phyloP scores from a whole-genome alignment of 305 asterid species.

The Ilex paraguariensis region DNA sequence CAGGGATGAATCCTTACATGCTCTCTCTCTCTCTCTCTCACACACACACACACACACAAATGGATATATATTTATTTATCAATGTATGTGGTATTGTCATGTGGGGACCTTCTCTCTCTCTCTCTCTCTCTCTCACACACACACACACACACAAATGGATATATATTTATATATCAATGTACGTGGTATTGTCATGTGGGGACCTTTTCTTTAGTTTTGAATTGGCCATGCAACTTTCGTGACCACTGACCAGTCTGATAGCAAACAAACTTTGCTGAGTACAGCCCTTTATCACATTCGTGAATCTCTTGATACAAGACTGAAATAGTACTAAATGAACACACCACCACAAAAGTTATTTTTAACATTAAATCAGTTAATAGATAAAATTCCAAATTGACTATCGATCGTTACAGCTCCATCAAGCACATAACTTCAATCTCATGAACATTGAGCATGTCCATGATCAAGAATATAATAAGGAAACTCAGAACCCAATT shows the following conservation, averaged over 20 bases:
- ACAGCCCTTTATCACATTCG: not conserved
- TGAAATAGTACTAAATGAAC: not conserved
- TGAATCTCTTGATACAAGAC: constrained; percentile 5
- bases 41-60: no score
- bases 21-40: no score
- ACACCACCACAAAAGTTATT: no score
- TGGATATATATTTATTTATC: no score
- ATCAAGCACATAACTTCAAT: no score
- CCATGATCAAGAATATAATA: not conserved
- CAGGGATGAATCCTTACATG: no score
- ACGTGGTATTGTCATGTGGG: not conserved
- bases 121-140: no score
- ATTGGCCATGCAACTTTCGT: constrained; percentile 28
- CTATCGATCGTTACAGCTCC: no score
- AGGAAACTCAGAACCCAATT: constrained; percentile 11
- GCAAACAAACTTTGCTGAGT: constrained; percentile 15
- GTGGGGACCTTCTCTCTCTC: constrained; percentile 8
- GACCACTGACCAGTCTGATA: constrained; percentile 15
- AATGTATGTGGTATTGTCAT: not conserved
- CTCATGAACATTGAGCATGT: not conserved
- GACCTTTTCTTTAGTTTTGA: constrained; percentile 13
- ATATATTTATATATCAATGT: not conserved
- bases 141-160: no score
- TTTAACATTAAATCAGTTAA: no score
- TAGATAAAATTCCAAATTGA: no score